Evolutionary conservation across 352 stramenopile species (phyloP), one percentile per base, ranked within the genome.

Genomic region (Phytophthora idaei): DNA sequence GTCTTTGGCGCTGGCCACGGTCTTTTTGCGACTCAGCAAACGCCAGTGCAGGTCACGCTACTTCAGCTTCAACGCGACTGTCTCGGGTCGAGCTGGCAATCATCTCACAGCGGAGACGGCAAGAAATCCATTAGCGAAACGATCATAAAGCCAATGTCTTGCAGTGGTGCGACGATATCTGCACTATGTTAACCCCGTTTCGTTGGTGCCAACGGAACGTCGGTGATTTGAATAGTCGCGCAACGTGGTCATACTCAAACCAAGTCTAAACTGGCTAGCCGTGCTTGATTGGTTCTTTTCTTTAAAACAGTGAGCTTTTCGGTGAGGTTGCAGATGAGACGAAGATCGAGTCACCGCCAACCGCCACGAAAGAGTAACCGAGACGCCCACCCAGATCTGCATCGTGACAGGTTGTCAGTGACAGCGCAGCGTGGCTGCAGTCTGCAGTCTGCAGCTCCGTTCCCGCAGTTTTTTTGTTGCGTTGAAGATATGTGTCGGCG

Each of bases 1-100:
- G 50, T 71, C 57, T 67, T 67, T 71, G 34, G 34, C 44, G 64
- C 64, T 71, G 63, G 48, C 51, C 63, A 69, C 31, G 7, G 25
- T 34, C 15, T 14, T 15, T 17, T 29, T 55, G 36, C 31, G 12
- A 25, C 55, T 42, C 15, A 45, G 36, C 47, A 65, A 65, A 59
- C 41, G 36, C 36, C 15, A 47, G 41, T 27, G n/a, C 41, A 34
- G 34, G 61, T 63, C 52, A 51, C 29, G 48, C 48, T 53, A 17
- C 46, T 58, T 57, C 62, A 69, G 61, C 55, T 69, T 69, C 47
- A 69, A 65, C 21, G 61, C 34, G 31, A 36, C 54, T 61, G 49
- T 61, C 59, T 49, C 50, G 21, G 27, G 2, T 31, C 28, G 37
- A 64, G 37, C 25, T 67, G 51, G 60, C 11, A 48, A 28, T 25